Evolutionary conservation across 805 yeast species (phyloP).

Genomic region (Spathaspora hagerdaliae): DNA sequence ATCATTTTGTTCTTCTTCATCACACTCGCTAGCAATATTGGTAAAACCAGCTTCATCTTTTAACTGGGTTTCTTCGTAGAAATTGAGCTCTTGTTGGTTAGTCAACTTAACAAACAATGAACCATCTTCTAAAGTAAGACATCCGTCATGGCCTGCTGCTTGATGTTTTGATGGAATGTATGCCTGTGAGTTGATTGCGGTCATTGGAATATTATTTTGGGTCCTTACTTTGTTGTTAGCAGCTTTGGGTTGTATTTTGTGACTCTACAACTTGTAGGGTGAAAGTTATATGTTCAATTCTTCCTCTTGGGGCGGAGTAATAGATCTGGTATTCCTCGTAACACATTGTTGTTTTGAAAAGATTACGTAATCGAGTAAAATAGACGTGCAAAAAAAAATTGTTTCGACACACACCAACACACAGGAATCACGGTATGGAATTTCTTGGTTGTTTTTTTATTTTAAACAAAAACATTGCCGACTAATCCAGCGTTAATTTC

Average conservation of each 20-base stretch:
- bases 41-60: slow-evolving; percentile 1
- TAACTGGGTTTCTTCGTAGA: slow-evolving; percentile 48
- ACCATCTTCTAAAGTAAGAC: slow-evolving; percentile 55
- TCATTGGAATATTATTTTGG: not conserved
- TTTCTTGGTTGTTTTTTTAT: too few relatives aligned
- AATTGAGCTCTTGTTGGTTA: slow-evolving; percentile 62
- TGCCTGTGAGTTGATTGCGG: not conserved
- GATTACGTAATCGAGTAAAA: too few relatives aligned
- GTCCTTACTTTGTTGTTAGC: too few relatives aligned
- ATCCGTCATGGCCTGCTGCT: slow-evolving; percentile 94
- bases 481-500: too few relatives aligned
- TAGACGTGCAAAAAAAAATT: too few relatives aligned
- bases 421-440: too few relatives aligned
- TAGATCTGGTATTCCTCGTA: not conserved
- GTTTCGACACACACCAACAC: too few relatives aligned
- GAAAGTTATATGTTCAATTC: too few relatives aligned
- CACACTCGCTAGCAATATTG: slow-evolving; percentile 7
- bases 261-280: too few relatives aligned
- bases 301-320: not conserved
- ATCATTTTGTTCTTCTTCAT: slow-evolving; percentile 17
- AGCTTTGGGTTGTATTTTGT: too few relatives aligned
- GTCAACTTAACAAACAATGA: slow-evolving; percentile 72
- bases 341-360: too few relatives aligned
- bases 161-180: slow-evolving; percentile 42
- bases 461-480: too few relatives aligned